Percentiles rank a stretch among this genome's conserved stretches.
Conservation (phyloP, 2,329 filamentous ascomycete genomes). For the Ascochyta lentis region DNA sequence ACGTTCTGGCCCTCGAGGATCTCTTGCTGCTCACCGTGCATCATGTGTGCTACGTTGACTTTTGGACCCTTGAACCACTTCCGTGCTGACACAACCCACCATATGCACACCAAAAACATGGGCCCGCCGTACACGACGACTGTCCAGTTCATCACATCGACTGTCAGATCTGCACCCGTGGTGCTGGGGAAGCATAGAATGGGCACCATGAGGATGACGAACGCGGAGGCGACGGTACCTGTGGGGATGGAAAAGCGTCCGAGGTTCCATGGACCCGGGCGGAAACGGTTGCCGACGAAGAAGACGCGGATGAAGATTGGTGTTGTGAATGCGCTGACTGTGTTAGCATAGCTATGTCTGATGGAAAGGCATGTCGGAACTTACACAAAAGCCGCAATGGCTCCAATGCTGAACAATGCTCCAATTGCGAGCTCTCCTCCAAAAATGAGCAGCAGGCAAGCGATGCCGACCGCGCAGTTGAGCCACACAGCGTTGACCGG, state of each 20-base stretch:
- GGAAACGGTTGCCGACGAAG: constrained; percentile 68
- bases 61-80: constrained; percentile 76
- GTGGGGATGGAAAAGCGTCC: constrained; percentile 65
- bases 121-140: constrained; percentile 69
- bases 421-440: constrained; percentile 68
- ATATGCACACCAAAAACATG: constrained; percentile 65
- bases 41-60: constrained; percentile 68
- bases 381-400: constrained; percentile 69
- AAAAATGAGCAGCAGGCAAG: constrained; percentile 70
- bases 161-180: constrained; percentile 61
- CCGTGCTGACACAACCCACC: constrained; percentile 68
- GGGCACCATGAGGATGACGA: constrained; percentile 71
- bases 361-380: constrained; percentile 11
- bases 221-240: constrained; percentile 63
- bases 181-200: constrained; percentile 70
- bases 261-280: constrained; percentile 72
- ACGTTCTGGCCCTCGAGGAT: constrained; percentile 45
- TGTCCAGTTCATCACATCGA: constrained; percentile 71
- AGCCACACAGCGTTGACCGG: constrained; percentile 76
- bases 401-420: constrained; percentile 73
- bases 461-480: constrained; percentile 65
- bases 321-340: constrained; percentile 56
- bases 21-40: constrained; percentile 51
- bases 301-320: constrained; percentile 66
- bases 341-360: background rate